Conservation (phyloP, 164 flowering plant species). For the Kingdonia uniflora region DNA sequence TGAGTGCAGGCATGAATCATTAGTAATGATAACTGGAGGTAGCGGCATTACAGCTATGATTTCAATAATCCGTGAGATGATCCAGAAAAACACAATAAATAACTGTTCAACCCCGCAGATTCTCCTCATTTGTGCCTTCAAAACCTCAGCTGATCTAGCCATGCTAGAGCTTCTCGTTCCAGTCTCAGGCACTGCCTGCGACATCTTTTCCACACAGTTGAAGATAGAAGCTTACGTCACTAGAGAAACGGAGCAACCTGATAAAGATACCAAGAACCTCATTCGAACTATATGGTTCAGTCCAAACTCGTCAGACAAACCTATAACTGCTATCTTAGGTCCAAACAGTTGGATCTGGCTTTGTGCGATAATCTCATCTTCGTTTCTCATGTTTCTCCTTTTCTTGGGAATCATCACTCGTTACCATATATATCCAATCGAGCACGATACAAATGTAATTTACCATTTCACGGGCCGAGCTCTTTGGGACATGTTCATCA, state of each 20-base stretch:
- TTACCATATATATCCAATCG: slow-evolving; percentile 61
- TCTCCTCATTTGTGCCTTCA: slow-evolving; percentile 45
- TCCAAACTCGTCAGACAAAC: slow-evolving; percentile 37
- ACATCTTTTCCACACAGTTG: slow-evolving; percentile 31
- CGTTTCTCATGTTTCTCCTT: slow-evolving; percentile 47
- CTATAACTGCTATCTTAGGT: slow-evolving; percentile 47
- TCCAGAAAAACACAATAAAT: slow-evolving; percentile 16
- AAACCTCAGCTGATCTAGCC: slow-evolving; percentile 42
- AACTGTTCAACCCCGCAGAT: slow-evolving; percentile 32
- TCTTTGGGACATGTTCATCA: slow-evolving; percentile 23
- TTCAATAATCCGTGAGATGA: slow-evolving; percentile 57
- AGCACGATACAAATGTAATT: slow-evolving; percentile 35
- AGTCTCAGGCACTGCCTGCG: slow-evolving; percentile 18
- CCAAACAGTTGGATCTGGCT: slow-evolving; percentile 72
- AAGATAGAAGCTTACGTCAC: slow-evolving; percentile 71
- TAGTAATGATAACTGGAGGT: slow-evolving; percentile 84
- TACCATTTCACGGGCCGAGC: slow-evolving; percentile 25
- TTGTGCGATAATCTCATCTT: slow-evolving; percentile 45
- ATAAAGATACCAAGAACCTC: slow-evolving; percentile 9
- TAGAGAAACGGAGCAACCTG: slow-evolving; percentile 36
- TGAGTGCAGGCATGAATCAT: slow-evolving; percentile 51
- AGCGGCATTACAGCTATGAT: slow-evolving; percentile 84
- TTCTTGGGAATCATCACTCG: slow-evolving; percentile 36
- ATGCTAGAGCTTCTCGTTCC: slow-evolving; percentile 74
- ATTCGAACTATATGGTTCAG: slow-evolving; percentile 48